These are phyloP conservation scores for Balamuthia mandrillaris DNA, from an alignment of 208 protist genomes.

Conservation along the genomic window DNA sequence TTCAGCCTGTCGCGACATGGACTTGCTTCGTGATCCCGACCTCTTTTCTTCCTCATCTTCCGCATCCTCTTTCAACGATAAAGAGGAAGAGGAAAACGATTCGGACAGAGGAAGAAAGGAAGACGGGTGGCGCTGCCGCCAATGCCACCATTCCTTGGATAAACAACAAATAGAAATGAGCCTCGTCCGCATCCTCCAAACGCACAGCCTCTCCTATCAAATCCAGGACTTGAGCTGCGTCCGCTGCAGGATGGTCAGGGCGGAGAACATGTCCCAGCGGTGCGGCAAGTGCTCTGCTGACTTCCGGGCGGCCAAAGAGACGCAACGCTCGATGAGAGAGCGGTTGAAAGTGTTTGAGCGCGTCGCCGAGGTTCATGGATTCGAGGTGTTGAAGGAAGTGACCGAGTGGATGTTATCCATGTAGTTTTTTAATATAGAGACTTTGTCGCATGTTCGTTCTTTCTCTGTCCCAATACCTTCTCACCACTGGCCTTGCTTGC, in stretches of 20 bases:
- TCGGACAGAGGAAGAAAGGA: not conserved
- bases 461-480: too few relatives aligned
- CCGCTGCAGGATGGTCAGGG: slow-evolving; percentile 60
- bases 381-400: too few relatives aligned
- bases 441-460: too few relatives aligned
- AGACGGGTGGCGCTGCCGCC: slow-evolving; percentile 33
- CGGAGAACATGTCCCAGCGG: slow-evolving; percentile 43
- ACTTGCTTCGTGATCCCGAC: slow-evolving; percentile 28
- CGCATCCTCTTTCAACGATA: not conserved
- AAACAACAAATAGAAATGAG: slow-evolving; percentile 48
- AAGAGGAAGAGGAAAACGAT: not conserved
- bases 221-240: slow-evolving; percentile 64
- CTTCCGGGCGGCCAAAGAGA: too few relatives aligned
- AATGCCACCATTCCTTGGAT: slow-evolving; percentile 52
- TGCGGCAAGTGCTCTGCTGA: slow-evolving; percentile 42
- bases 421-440: too few relatives aligned
- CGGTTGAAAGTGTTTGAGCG: too few relatives aligned
- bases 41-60: not conserved
- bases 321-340: too few relatives aligned
- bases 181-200: slow-evolving; percentile 61
- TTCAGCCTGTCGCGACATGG: slow-evolving; percentile 47
- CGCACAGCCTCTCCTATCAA: slow-evolving; percentile 55
- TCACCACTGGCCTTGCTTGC: too few relatives aligned
- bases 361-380: too few relatives aligned
- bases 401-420: too few relatives aligned